These are phyloP conservation scores for Aspergillus luchuensis DNA, from an alignment of 2,329 filamentous ascomycete genomes.

Conservation along the genomic window DNA sequence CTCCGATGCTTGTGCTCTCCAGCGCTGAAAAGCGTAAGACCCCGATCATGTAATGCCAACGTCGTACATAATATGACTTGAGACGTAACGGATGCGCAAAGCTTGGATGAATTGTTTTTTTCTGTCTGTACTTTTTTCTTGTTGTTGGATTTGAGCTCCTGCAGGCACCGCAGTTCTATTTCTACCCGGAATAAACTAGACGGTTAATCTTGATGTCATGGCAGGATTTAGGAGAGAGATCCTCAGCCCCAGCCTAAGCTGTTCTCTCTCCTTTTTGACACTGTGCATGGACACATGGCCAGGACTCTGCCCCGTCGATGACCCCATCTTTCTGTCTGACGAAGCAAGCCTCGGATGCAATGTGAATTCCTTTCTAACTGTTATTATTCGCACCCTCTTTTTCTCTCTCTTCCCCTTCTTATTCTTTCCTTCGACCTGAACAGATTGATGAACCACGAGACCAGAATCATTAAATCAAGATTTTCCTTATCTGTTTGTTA, in stretches of 20 bases:
- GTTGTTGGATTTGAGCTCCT: conserved; percentile 11
- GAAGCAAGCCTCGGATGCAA: conserved; percentile 8
- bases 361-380: conserved; percentile 7
- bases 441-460: conserved; percentile 14
- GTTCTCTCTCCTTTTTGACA: not conserved
- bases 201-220: conserved; percentile 10
- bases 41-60: conserved; percentile 56
- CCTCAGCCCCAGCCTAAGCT: not conserved
- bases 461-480: conserved; percentile 8
- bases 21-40: conserved; percentile 89
- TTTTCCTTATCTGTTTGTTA: not conserved
- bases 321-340: not conserved
- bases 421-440: conserved; percentile 8
- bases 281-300: conserved; percentile 10
- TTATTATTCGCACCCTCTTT: conserved; percentile 6
- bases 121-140: conserved; percentile 3
- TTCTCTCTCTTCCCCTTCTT: not conserved
- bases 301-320: not conserved
- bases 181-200: conserved; percentile 4
- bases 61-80: conserved; percentile 37
- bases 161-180: conserved; percentile 4
- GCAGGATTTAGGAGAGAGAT: not conserved
- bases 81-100: conserved; percentile 31
- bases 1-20: conserved; percentile 82
- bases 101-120: conserved; percentile 31